Percentiles rank a stretch among this genome's conserved stretches.
Conservation (phyloP, 164 flowering plant species). For the Tinospora cordifolia region DNA sequence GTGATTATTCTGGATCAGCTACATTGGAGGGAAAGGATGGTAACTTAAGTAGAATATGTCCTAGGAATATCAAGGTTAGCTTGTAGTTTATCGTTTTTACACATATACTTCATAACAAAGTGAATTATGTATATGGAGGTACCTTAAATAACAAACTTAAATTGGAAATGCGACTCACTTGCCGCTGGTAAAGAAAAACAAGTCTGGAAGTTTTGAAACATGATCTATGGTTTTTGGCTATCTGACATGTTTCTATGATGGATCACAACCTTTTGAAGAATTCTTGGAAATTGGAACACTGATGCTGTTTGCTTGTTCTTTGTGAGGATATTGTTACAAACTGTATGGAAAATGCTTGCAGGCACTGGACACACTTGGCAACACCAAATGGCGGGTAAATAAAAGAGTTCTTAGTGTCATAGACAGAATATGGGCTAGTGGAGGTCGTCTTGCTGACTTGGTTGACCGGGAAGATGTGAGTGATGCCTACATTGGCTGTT, state of each 20-base stretch:
- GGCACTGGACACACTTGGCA: slow-evolving; percentile 94
- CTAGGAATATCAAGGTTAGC: too few relatives aligned
- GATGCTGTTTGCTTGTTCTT: neutral
- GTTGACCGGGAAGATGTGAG: slow-evolving; percentile 83
- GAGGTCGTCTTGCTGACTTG: slow-evolving; percentile 76
- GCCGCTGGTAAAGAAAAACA: neutral
- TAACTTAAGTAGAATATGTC: too few relatives aligned
- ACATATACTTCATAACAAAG: too few relatives aligned
- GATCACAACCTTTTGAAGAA: neutral
- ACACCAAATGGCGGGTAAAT: slow-evolving; percentile 84
- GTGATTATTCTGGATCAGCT: too few relatives aligned
- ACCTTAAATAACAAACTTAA: too few relatives aligned
- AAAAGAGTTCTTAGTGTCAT: slow-evolving; percentile 68
- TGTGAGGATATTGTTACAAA: neutral
- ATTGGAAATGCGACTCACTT: neutral
- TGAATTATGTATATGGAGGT: too few relatives aligned
- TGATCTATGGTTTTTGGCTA: neutral
- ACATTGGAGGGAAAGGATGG: neutral
- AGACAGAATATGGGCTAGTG: slow-evolving; percentile 88
- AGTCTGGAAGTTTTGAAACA: neutral
- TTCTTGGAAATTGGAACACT: slow-evolving; percentile 1
- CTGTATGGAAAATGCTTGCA: slow-evolving; percentile 23
- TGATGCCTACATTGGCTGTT: slow-evolving; percentile 1
- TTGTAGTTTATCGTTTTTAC: too few relatives aligned
- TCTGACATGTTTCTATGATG: neutral